Percentiles rank a stretch among this genome's conserved stretches.
Evolutionary conservation across 1,284 basidiomycete genomes (phyloP).

Genomic region (Heterobasidion occidentale): DNA sequence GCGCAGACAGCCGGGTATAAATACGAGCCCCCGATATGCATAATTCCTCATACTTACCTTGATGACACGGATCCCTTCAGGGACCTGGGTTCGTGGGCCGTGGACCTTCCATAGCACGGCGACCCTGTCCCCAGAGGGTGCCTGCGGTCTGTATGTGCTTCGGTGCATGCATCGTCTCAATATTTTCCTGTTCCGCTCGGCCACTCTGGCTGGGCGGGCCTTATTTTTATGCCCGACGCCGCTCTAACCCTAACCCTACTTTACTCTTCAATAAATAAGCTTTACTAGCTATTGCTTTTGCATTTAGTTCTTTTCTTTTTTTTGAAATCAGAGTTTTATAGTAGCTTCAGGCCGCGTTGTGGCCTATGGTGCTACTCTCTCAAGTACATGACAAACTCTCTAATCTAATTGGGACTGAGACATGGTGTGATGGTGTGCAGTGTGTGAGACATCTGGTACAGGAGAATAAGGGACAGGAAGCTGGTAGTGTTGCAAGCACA

Average conservation of each 20-base stretch:
- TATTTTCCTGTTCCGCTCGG: slow-evolving; percentile 23
- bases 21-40: background rate
- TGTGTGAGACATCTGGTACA: too few species aligned
- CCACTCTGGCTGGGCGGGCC: slow-evolving; percentile 24
- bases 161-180: slow-evolving; percentile 25
- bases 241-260: slow-evolving; percentile 12
- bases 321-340: too few species aligned
- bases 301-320: too few species aligned
- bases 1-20: slow-evolving; percentile 10
- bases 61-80: slow-evolving; percentile 13
- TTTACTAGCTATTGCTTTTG: too few species aligned
- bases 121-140: slow-evolving; percentile 23
- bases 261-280: too few species aligned
- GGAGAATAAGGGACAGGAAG: too few species aligned
- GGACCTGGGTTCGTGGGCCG: slow-evolving; percentile 13
- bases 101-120: slow-evolving; percentile 19
- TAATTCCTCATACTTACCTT: slow-evolving; percentile 17
- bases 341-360: too few species aligned
- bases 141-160: slow-evolving; percentile 23
- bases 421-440: too few species aligned
- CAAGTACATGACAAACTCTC: too few species aligned
- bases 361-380: too few species aligned
- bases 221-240: slow-evolving; percentile 7
- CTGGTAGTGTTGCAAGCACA: too few species aligned
- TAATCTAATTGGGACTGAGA: too few species aligned